Base-by-base conservation (phyloP, 352 stramenopile genomes). In the Nothophytophthora sp. region DNA sequence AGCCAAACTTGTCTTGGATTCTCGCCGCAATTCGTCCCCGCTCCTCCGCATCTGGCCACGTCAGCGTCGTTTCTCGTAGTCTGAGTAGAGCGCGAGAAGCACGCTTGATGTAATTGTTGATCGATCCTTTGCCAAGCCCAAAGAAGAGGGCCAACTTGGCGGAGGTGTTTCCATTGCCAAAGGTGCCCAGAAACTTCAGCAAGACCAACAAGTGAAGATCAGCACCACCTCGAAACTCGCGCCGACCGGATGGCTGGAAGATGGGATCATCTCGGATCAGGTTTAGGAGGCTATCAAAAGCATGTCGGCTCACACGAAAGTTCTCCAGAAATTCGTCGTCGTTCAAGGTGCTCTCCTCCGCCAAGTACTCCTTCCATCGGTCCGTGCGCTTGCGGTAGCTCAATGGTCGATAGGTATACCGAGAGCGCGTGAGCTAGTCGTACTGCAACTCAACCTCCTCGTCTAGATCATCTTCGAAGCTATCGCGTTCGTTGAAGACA, bases 121-220 rank as follows among this genome's bases (percentile, higher is more conserved):
- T 43, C 10, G 32, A 30, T 7, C 41, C 50, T 18, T 49, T 50
- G 6, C 44, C 45, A 3, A 56, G 3, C 2, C 50, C 44, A 16
- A 57, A 54, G 15, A 67, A 61, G 12, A 54, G 32, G 11, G 18
- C 50, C 3, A 61, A n/a, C 1, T 50, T 52, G 8, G 49, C 13
- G 4, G 35, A 29, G 2, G 42, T 53, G 23, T 60, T 61, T n/a
- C 30, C 57, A 29, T 67, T 61, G 4, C 50, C 50, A 18, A 1
- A 57, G 1, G 18, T 50, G 0, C 50, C 57, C 2, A 61, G 29
- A 18, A 37, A 56, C 44, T 56, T 56, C n/a, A 66, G 34, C 24
- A 67, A 37, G 13, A 58, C 45, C 24, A 67, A 7, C 1, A 61
- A 20, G 24, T 60, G 44, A 1, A 66, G 29, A 5, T 60, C 43